Base-by-base conservation (phyloP, 2,329 filamentous ascomycete genomes). In the Zymoseptoria passerinii region DNA sequence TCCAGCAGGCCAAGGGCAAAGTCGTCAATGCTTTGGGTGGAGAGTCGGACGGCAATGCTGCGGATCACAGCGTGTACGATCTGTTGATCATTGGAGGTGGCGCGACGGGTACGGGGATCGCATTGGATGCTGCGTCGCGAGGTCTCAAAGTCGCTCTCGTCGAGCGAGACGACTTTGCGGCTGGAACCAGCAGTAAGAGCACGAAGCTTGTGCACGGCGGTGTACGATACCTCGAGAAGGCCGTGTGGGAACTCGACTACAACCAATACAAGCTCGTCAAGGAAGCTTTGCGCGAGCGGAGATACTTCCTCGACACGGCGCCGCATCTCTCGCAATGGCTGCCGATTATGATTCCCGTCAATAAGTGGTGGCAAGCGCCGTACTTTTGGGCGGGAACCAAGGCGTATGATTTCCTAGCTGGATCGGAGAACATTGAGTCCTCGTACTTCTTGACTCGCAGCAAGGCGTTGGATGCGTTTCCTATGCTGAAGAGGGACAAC, bases 361-460 rank as follows among this genome's bases (percentile, higher is more conserved):
- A 91, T 73, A 86, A 85, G 72, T 92, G 88, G 88, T 91, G 87
- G 86, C 86, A 92, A 75, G 85, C 85, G 16, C 89, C 89, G 5
- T 89, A 90, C 74, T 89, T 87, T 72, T 89, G 86, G 86, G 82
- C 80, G 48, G 87, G 87, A 54, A 88, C 85, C 61, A 95, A 95
- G 73, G 83, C 84, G 65, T 95, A 95, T 74, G 90, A 95, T 74
- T 83, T 91, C 66, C 80, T 95, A 64, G 90, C 90, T 67, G 90
- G 90, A 13, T 87, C 86, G 48, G 90, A 95, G 73, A 90, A 90
- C 57, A 92, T 95, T 68, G 90, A 95, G 74, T 90, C 84, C 67
- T 92, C 89, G 5, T 95, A 95, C 76, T 95, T 95, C 72, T 76
- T 95, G 69, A 92, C 89, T 23, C 87, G 86, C 73, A 92, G 87